A percentile compares a stretch with the other conserved stretches of the same genome.
These are phyloP conservation scores for Cicer chorassanicum DNA, from an alignment of 306 rosid species.

Conservation along the genomic window DNA sequence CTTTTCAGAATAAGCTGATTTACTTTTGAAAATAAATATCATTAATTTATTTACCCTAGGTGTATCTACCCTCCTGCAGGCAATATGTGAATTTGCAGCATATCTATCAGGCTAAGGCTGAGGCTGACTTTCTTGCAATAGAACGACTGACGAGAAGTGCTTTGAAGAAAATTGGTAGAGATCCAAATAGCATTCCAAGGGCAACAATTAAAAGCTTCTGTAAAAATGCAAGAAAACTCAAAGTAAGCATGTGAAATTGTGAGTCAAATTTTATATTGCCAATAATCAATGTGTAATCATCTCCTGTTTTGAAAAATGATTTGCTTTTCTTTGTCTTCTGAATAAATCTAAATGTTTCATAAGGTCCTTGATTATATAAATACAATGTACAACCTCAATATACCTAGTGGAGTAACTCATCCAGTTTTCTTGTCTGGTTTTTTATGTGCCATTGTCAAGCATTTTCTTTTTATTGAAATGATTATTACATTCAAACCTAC, in stretches of 20 bases:
- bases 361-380: slow-evolving; percentile 31
- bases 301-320: not conserved
- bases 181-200: slow-evolving; percentile 79
- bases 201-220: slow-evolving; percentile 80
- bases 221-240: slow-evolving; percentile 92
- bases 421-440: not conserved
- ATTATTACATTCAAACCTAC: not conserved
- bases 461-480: not conserved
- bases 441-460: not conserved
- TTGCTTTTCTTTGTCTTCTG: not conserved
- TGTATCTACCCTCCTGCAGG: slow-evolving; percentile 58
- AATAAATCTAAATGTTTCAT: not conserved
- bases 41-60: slow-evolving; percentile 40
- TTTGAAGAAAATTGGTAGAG: slow-evolving; percentile 84
- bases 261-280: slow-evolving; percentile 32
- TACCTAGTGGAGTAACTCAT: not conserved
- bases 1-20: slow-evolving; percentile 34
- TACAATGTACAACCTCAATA: slow-evolving; percentile 11
- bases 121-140: slow-evolving; percentile 81
- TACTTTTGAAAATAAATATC: slow-evolving; percentile 15
- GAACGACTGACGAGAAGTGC: slow-evolving; percentile 68
- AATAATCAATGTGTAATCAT: slow-evolving; percentile 8
- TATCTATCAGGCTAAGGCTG: slow-evolving; percentile 91
- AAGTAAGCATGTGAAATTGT: slow-evolving; percentile 60
- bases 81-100: slow-evolving; percentile 85